Evolutionary conservation across 345 rosid species (phyloP), one percentile per base, ranked within the genome.

Genomic region (Eucalyptus curtisii): DNA sequence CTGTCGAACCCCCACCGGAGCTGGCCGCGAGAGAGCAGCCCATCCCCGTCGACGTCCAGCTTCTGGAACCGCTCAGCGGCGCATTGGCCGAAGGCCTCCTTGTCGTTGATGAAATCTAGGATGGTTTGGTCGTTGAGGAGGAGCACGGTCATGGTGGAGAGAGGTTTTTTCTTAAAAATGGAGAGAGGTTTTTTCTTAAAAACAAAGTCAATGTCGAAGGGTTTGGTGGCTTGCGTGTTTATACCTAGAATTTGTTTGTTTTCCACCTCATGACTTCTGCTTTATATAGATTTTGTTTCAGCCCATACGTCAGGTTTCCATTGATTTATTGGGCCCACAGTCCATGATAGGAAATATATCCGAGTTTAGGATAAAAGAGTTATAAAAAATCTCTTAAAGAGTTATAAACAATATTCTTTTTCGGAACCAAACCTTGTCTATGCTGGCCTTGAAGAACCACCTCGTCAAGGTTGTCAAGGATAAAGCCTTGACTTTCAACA

Each of bases 121-220:
- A 95, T 85, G 24, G 97, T 93, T 80, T 90, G 40, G 88, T 89
- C 89, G 52, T 91, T 91, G 85, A 95, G 87, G 61, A 93, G 85
- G 2, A 91, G 90, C 86, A 90, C 88, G 61, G 88, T 89, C 96
- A 94, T 95, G 25, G 71, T 22, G 48, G 85, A 14, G 49, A 27
- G 84, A n/a, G 25, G 2, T 40, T 31, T 27, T 86, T 37, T 31
- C 24, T 57, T 49, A n/a, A n/a, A n/a, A n/a, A n/a, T n/a, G n/a
- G n/a, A n/a, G n/a, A n/a, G n/a, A n/a, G n/a, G n/a, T n/a, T 13
- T 49, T 16, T 50, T 50, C 16, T 16, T 3, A 27, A 30, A 61
- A 30, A 30, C 48, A 37, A n/a, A 55, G 30, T 33, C 49, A 44
- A 64, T 14, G n/a, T 37, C 37, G 49, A 48, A 42, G 50, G 66